Base-by-base conservation (phyloP, 2,329 filamentous ascomycete species). In the Microdochium bolleyi region DNA sequence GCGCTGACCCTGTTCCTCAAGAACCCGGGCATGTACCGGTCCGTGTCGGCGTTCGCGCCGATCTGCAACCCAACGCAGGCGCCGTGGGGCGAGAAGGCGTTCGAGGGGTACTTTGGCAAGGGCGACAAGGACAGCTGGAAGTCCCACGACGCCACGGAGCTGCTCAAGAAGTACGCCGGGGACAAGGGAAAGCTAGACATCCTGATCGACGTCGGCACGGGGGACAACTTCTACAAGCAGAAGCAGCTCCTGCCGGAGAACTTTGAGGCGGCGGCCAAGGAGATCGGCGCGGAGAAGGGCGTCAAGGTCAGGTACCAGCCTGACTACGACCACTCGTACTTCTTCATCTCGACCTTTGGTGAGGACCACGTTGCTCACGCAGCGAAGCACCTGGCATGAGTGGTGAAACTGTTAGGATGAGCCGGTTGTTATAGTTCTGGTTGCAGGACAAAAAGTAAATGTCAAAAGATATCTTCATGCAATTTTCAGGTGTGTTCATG, bases 321-420 rank as follows among this genome's bases (percentile, higher is more conserved):
- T 73, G 91, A 85, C 56, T 97, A 99, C 67, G 94, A 99, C 69
- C 94, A 99, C 73, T 95, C 90, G 57, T 99, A 99, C 75, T 99
- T 84, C 73, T 96, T 96, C 72, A 95, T 99, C 77, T 86, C 92
- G 34, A 84, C 84, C 16, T 99, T 99, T 68, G 82, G 87, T 46
- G 86, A 89, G 64, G 92, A 97, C 62, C 94, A 99, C 71, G 80
- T 97, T 60, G 85, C 89, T 63, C 90, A 95, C 73, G 91, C 91
- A 55, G 92, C 92, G 59, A 96, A 94, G 77, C 85, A 90, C 67
- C 73, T 96, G 53, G 75, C 82, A 62, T 75, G 72, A 64, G 41
- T 54, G 68, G 67, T 4, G 16, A 5, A 16, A 14, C 4, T 16
- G 30, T 8, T 34, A 34, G 30, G 30, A n/a, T n/a, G n/a, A n/a